Base-by-base conservation (phyloP, 1,139 yeast genomes). In the Hanseniaspora gamundiae region DNA sequence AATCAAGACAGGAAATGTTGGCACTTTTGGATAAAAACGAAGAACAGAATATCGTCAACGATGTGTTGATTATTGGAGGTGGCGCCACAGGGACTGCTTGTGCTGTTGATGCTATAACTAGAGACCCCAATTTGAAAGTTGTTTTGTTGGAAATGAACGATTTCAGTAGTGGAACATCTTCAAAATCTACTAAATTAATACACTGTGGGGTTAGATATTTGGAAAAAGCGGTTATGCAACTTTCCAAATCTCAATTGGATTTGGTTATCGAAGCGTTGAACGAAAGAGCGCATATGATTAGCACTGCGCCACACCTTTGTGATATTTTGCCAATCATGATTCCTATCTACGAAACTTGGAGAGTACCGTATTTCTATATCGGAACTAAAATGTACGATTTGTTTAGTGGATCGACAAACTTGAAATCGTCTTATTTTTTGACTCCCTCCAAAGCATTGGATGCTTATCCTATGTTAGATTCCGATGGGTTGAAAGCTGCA, bases 121-220 rank as follows among this genome's bases (percentile, higher is more conserved):
- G 97, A 62, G 36, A 33, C 16, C 36, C 36, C 2, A 96, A 96
- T 31, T 74, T 87, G 53, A 83, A 85, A 59, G 95, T 87, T 40
- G 86, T 94, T 46, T 65, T 88, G 48, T 73, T 88, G 49, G 97
- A 88, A 64, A 80, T 81, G 59, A 78, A 77, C 52, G 97, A 88
- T 66, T 88, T 82, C 60, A 94, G 95, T 10, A 70, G 87, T 11
- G 96, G 95, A 40, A 88, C 97, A 14, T 83, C 95, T 4, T 86
- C 95, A 28, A 81, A 88, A 58, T 83, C 94, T n/a, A 88, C 97
- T 45, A 88, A 88, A 67, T 84, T 88, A 79, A 95, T 95, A 39
- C 97, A 88, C 61, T 97, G 97, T 52, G 97, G 97, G 59, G 96
- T 88, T 43, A 73, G 97, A 58, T 88, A 88, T 65, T 74, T 88